These are phyloP conservation scores for Globisporangium okanoganense DNA, from an alignment of 352 stramenopile genomes.

Conservation along the genomic window DNA sequence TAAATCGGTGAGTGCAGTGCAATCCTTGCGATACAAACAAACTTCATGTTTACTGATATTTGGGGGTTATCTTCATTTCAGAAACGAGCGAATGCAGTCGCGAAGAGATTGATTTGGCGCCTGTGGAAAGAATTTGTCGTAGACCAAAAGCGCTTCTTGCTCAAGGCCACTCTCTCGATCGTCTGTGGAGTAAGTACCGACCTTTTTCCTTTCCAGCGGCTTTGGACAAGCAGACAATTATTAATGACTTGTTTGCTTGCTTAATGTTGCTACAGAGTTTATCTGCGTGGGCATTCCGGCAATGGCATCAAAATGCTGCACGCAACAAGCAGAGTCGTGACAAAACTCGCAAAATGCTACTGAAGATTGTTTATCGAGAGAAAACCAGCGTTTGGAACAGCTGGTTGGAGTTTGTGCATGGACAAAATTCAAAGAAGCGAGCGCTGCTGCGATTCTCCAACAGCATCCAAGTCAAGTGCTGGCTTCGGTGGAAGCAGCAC, in stretches of 20 bases:
- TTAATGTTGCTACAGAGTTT: slow-evolving; percentile 33
- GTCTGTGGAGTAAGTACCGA: slow-evolving; percentile 44
- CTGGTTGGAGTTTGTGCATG: slow-evolving; percentile 53
- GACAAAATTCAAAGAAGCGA: slow-evolving; percentile 49
- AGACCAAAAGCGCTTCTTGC: slow-evolving; percentile 61
- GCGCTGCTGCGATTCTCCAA: slow-evolving; percentile 58
- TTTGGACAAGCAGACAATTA: neutral
- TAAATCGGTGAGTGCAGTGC: slow-evolving; percentile 27
- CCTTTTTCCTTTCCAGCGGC: neutral
- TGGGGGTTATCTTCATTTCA: slow-evolving; percentile 10
- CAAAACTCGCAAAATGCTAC: slow-evolving; percentile 43
- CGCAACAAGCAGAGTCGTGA: slow-evolving; percentile 34
- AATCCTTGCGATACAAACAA: neutral
- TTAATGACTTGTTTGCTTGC: neutral
- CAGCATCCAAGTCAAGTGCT: slow-evolving; percentile 64
- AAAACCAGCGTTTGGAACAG: slow-evolving; percentile 51
- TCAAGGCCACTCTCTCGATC: slow-evolving; percentile 68
- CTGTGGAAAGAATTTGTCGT: slow-evolving; percentile 51
- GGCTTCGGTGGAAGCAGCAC: slow-evolving; percentile 43
- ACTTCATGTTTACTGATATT: neutral
- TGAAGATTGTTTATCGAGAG: slow-evolving; percentile 51
- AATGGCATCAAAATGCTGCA: slow-evolving; percentile 47
- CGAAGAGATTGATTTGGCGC: slow-evolving; percentile 41
- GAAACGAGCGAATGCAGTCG: slow-evolving; percentile 37
- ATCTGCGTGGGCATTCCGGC: slow-evolving; percentile 60